Evolutionary conservation across 2,329 filamentous ascomycete genomes (phyloP).

Genomic region (Venturia aucupariae): DNA sequence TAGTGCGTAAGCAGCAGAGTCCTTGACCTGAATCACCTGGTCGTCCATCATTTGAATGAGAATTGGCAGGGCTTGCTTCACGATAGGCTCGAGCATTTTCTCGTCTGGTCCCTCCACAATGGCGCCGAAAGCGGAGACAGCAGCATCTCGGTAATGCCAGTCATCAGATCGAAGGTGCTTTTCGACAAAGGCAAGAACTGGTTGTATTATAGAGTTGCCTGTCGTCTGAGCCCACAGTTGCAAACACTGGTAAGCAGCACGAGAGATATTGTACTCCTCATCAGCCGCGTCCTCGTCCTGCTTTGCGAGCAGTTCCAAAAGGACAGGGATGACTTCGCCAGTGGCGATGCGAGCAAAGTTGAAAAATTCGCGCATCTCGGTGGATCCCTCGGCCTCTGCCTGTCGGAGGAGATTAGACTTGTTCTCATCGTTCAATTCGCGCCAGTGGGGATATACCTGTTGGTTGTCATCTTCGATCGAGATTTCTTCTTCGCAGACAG

Average conservation of each 20-base stretch:
- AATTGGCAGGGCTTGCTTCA: slow-evolving; percentile 89
- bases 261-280: slow-evolving; percentile 94
- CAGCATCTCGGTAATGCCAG: slow-evolving; percentile 91
- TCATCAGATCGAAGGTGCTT: slow-evolving; percentile 80
- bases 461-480: slow-evolving; percentile 95
- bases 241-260: slow-evolving; percentile 91
- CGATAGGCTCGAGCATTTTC: slow-evolving; percentile 81
- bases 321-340: slow-evolving; percentile 85
- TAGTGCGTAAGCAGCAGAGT: slow-evolving; percentile 91
- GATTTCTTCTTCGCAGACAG: slow-evolving; percentile 98
- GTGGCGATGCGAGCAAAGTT: slow-evolving; percentile 92
- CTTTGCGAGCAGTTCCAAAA: slow-evolving; percentile 82
- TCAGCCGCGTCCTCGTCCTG: slow-evolving; percentile 96
- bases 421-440: slow-evolving; percentile 5
- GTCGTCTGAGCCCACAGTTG: slow-evolving; percentile 94
- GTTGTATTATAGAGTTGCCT: slow-evolving; percentile 69
- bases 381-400: slow-evolving; percentile 60
- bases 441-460: slow-evolving; percentile 41
- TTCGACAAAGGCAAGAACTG: slow-evolving; percentile 87
- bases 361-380: slow-evolving; percentile 85
- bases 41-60: slow-evolving; percentile 92
- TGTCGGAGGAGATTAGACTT: slow-evolving; percentile 31
- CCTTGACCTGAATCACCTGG: slow-evolving; percentile 77
- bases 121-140: slow-evolving; percentile 92
- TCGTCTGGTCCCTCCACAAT: slow-evolving; percentile 99